Evolutionary conservation across 2,329 filamentous ascomycete species (phyloP).

Genomic region (Mariannaea elegans): DNA sequence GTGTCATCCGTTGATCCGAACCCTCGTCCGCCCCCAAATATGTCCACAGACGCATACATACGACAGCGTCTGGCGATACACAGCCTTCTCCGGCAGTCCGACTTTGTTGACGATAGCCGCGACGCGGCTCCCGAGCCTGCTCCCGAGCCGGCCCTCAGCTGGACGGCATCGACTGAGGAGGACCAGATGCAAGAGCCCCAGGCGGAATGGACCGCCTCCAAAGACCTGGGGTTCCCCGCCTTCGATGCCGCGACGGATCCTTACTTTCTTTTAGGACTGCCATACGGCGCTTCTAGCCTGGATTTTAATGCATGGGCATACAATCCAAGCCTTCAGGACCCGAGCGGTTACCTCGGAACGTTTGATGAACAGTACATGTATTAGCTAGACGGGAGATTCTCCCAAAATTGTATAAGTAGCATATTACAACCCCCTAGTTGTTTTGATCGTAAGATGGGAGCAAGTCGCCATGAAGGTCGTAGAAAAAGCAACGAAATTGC

Average conservation of each 20-base stretch:
- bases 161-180: slow-evolving; percentile 36
- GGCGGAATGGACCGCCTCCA: slow-evolving; percentile 17
- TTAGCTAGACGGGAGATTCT: slow-evolving; percentile 5
- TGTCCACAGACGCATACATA: slow-evolving; percentile 36
- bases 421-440: background rate
- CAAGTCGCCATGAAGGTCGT: background rate
- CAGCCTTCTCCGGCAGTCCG: slow-evolving; percentile 50
- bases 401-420: background rate
- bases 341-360: slow-evolving; percentile 24
- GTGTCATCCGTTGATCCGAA: slow-evolving; percentile 24
- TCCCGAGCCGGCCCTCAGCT: slow-evolving; percentile 29
- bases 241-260: slow-evolving; percentile 28
- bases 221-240: slow-evolving; percentile 20
- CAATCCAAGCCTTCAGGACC: slow-evolving; percentile 26
- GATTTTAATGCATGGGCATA: slow-evolving; percentile 35
- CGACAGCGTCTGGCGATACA: slow-evolving; percentile 49
- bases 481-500: slow-evolving; percentile 1
- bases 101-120: slow-evolving; percentile 51
- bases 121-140: slow-evolving; percentile 39
- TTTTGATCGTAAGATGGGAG: background rate
- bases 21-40: slow-evolving; percentile 20
- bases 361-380: slow-evolving; percentile 42
- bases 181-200: slow-evolving; percentile 24
- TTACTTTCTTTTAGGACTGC: slow-evolving; percentile 33
- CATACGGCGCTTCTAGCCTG: slow-evolving; percentile 29